phyloP scores from a whole-genome alignment of 371 early-diverging fungal genomes.

The Coemansia sp. region DNA sequence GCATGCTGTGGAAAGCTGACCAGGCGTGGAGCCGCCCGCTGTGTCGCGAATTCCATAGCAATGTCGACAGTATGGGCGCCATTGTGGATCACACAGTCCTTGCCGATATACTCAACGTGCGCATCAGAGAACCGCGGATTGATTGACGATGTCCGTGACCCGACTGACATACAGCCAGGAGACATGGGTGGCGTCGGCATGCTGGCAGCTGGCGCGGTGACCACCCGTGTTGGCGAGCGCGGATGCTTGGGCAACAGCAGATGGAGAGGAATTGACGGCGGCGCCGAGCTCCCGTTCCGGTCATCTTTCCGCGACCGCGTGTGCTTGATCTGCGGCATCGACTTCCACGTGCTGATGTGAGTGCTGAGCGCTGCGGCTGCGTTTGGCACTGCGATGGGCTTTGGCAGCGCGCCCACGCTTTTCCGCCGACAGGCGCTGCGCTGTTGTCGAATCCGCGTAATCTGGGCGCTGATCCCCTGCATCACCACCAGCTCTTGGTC shows the following conservation, averaged over 20 bases:
- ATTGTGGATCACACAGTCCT: slow-evolving; percentile 47
- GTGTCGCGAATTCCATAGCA: slow-evolving; percentile 31
- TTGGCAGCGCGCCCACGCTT: background rate
- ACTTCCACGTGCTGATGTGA: slow-evolving; percentile 1
- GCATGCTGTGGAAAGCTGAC: slow-evolving; percentile 20
- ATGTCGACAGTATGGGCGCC: slow-evolving; percentile 42
- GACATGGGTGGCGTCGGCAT: slow-evolving; percentile 20
- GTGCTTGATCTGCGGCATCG: slow-evolving; percentile 6
- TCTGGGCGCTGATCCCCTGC: slow-evolving; percentile 45
- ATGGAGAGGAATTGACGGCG: slow-evolving; percentile 37
- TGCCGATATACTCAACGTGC: slow-evolving; percentile 41
- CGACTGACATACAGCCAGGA: slow-evolving; percentile 2
- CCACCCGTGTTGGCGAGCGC: slow-evolving; percentile 1
- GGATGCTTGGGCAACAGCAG: slow-evolving; percentile 17
- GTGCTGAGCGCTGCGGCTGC: background rate
- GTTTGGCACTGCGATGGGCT: background rate
- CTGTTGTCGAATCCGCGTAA: slow-evolving; percentile 31
- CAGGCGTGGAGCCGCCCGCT: slow-evolving; percentile 36
- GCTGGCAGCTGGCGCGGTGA: background rate
- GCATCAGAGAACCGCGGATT: slow-evolving; percentile 45
- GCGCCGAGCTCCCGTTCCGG: slow-evolving; percentile 9
- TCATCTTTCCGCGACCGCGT: slow-evolving; percentile 10
- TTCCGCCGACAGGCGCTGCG: slow-evolving; percentile 9
- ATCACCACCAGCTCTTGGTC: slow-evolving; percentile 37
- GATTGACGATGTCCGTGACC: slow-evolving; percentile 4